Evolutionary conservation across 1,284 basidiomycete genomes (phyloP).

Genomic region (Moniliophthora roreri): DNA sequence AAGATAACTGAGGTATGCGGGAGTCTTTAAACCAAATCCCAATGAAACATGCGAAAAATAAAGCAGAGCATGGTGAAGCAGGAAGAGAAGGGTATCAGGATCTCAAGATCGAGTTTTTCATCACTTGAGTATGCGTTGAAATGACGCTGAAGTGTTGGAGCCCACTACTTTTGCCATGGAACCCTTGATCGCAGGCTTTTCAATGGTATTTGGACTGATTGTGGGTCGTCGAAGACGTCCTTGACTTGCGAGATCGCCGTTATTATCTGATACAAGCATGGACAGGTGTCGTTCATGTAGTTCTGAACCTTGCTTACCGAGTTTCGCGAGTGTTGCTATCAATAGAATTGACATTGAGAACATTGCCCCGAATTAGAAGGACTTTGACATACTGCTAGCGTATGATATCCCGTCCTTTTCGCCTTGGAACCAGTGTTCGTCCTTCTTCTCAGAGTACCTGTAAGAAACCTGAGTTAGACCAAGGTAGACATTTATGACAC

Average conservation of each 20-base stretch:
- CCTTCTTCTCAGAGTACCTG: slow-evolving; percentile 51
- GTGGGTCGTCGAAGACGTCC: slow-evolving; percentile 40
- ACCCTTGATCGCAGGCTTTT: slow-evolving; percentile 53
- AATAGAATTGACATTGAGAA: not conserved
- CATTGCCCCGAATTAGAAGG: not conserved
- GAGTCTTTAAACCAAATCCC: not conserved
- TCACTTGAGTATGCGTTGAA: slow-evolving; percentile 24
- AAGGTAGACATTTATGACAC: not conserved
- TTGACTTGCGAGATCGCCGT: slow-evolving; percentile 35
- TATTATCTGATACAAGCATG: slow-evolving; percentile 21
- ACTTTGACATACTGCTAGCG: slow-evolving; percentile 36
- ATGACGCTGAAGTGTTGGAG: slow-evolving; percentile 25
- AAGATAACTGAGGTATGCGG: not conserved
- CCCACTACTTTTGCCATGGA: slow-evolving; percentile 53
- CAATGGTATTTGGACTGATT: slow-evolving; percentile 37
- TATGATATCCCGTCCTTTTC: slow-evolving; percentile 57
- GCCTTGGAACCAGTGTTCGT: slow-evolving; percentile 64
- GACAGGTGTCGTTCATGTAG: slow-evolving; percentile 18
- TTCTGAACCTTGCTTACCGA: slow-evolving; percentile 25
- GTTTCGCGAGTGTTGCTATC: slow-evolving; percentile 18
- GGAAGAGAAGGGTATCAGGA: not conserved
- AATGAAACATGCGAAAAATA: not conserved
- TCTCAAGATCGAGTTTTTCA: not conserved
- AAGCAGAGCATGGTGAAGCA: not conserved
- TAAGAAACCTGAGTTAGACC: slow-evolving; percentile 4